Conservation (phyloP, 2,329 filamentous ascomycete species). For the Sordariomycetes sp. region DNA sequence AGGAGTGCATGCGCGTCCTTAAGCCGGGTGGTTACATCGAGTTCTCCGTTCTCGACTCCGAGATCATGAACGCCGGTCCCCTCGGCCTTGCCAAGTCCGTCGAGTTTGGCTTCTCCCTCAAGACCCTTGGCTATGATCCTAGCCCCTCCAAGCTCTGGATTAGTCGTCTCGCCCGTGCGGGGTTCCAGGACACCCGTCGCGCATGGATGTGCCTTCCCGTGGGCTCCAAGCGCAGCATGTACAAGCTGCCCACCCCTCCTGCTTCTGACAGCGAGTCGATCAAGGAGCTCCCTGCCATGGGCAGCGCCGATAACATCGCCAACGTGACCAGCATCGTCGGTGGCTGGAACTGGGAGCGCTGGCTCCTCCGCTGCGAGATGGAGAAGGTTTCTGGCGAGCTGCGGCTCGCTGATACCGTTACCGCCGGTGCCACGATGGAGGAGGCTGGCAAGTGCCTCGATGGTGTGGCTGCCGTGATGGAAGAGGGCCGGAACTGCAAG, state of each 20-base stretch:
- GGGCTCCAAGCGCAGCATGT: conserved; percentile 37
- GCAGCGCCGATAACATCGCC: conserved; percentile 63
- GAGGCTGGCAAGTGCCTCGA: conserved; percentile 52
- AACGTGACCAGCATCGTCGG: conserved; percentile 74
- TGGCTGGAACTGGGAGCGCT: conserved; percentile 91
- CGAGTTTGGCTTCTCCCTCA: conserved; percentile 86
- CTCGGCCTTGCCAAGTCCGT: conserved; percentile 74
- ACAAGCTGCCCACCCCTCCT: conserved; percentile 9
- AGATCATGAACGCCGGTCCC: conserved; percentile 77
- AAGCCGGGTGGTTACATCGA: conserved; percentile 92
- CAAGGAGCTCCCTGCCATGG: conserved; percentile 34
- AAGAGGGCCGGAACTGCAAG: conserved; percentile 52
- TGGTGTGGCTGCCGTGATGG: conserved; percentile 49
- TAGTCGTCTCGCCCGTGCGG: conserved; percentile 59
- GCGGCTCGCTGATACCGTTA: conserved; percentile 42
- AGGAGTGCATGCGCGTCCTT: conserved; percentile 81
- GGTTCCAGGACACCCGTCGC: conserved; percentile 73
- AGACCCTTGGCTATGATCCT: conserved; percentile 84
- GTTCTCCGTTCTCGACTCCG: conserved; percentile 81
- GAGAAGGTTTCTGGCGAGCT: conserved; percentile 67
- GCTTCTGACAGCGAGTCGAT: conserved; percentile 29
- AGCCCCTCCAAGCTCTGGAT: conserved; percentile 75
- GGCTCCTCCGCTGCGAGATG: conserved; percentile 80
- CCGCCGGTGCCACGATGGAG: conserved; percentile 37
- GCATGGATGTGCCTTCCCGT: conserved; percentile 87